These are phyloP conservation scores for Cucurbitaria berberidis DNA, from an alignment of 2,329 filamentous ascomycete species.

Conservation along the genomic window DNA sequence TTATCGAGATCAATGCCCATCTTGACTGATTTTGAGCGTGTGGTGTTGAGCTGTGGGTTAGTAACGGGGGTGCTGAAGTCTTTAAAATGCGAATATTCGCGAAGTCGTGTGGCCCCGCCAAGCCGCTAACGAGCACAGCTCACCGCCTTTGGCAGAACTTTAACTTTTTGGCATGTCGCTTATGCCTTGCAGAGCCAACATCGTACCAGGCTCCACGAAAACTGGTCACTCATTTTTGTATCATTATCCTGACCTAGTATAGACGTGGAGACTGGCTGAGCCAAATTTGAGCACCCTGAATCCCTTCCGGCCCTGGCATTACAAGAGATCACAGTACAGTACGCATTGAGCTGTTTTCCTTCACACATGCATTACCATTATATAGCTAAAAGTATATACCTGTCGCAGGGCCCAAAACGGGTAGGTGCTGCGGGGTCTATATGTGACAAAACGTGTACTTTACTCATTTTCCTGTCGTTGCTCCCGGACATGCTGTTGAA, in stretches of 20 bases:
- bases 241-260: too few species aligned
- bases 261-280: too few species aligned
- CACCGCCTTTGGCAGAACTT: slow-evolving; percentile 18
- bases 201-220: too few species aligned
- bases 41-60: slow-evolving; percentile 43
- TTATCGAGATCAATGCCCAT: slow-evolving; percentile 57
- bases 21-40: slow-evolving; percentile 43
- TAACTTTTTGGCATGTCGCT: neutral
- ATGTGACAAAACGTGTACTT: slow-evolving; percentile 39
- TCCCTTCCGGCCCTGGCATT: too few species aligned
- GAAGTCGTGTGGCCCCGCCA: slow-evolving; percentile 19
- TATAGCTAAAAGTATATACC: slow-evolving; percentile 36
- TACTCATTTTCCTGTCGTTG: slow-evolving; percentile 37
- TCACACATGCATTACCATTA: slow-evolving; percentile 42
- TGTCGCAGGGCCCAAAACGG: slow-evolving; percentile 24
- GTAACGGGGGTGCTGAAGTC: slow-evolving; percentile 25
- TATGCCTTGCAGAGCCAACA: too few species aligned
- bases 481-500: slow-evolving; percentile 32
- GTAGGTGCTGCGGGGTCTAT: slow-evolving; percentile 34
- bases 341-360: neutral
- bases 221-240: too few species aligned
- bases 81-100: slow-evolving; percentile 20
- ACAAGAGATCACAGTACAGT: neutral
- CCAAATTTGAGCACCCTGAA: too few species aligned
- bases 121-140: slow-evolving; percentile 10